Conservation (phyloP, 176 grass and related monocot species). For the Areca catechu region DNA sequence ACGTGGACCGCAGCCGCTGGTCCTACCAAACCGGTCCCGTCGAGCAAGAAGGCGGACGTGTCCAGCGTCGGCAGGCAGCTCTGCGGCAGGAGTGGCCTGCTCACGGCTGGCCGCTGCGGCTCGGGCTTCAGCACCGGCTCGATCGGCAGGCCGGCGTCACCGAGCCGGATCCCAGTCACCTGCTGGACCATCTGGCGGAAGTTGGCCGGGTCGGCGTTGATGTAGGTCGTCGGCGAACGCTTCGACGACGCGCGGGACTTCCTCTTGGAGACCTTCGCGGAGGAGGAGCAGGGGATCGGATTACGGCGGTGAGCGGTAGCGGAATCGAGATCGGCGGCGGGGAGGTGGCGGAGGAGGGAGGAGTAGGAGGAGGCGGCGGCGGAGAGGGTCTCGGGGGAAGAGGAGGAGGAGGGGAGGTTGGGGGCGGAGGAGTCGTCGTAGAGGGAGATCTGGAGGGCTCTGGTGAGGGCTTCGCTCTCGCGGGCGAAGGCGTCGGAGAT, state of each 20-base stretch:
- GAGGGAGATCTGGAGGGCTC: slow-evolving; percentile 67
- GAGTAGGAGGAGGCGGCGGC: neutral
- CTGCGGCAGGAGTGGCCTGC: neutral
- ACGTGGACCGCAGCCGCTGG: neutral
- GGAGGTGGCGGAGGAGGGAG: no score
- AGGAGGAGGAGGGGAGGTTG: neutral
- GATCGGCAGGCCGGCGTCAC: neutral
- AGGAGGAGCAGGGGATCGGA: neutral
- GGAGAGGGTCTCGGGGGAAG: neutral
- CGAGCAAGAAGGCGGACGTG: slow-evolving; percentile 37
- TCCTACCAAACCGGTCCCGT: neutral
- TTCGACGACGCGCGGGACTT: slow-evolving; percentile 53
- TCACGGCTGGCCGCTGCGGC: neutral
- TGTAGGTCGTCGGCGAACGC: slow-evolving; percentile 76
- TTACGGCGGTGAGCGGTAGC: no score
- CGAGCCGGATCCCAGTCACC: slow-evolving; percentile 44
- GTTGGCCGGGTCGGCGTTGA: slow-evolving; percentile 67
- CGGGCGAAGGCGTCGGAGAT: no score
- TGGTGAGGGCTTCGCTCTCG: slow-evolving; percentile 35
- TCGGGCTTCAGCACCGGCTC: slow-evolving; percentile 1
- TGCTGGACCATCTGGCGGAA: slow-evolving; percentile 92
- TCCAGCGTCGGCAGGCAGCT: slow-evolving; percentile 34
- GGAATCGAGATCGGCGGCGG: no score
- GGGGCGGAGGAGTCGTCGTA: slow-evolving; percentile 16
- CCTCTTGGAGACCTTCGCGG: slow-evolving; percentile 41